Conservation (phyloP, 2,329 filamentous ascomycete species). For the Pseudogymnoascus sp. region DNA sequence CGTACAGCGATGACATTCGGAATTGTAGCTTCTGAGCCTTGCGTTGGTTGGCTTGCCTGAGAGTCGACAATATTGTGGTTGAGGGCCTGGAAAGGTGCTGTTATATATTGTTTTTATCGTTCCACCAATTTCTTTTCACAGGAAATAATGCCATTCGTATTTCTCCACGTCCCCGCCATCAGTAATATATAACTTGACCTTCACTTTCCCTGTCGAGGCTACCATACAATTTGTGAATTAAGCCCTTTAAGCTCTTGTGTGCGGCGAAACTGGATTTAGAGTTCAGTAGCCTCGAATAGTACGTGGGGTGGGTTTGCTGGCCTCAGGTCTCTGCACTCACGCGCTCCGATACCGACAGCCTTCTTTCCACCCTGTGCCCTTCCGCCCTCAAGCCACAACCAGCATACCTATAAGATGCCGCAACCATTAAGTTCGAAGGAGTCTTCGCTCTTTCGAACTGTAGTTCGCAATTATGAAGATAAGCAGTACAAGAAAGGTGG, state of each 20-base stretch:
- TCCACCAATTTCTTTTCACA: neutral
- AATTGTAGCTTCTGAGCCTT: slow-evolving; percentile 12
- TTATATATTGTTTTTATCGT: neutral
- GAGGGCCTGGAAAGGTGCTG: neutral
- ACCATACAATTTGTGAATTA: neutral
- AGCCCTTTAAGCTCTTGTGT: slow-evolving; percentile 1
- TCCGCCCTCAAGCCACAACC: neutral
- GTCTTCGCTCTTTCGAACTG: slow-evolving; percentile 84
- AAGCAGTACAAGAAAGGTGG: slow-evolving; percentile 92
- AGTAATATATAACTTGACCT: neutral
- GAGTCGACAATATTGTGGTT: neutral
- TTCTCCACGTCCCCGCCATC: neutral
- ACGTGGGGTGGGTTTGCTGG: slow-evolving; percentile 7
- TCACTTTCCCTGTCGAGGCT: neutral
- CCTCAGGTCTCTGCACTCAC: slow-evolving; percentile 9
- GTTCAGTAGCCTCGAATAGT: slow-evolving; percentile 4
- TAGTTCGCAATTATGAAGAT: slow-evolving; percentile 93
- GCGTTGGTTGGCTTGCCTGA: slow-evolving; percentile 9
- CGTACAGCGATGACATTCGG: slow-evolving; percentile 18
- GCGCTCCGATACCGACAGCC: slow-evolving; percentile 9
- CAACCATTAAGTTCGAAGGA: slow-evolving; percentile 79
- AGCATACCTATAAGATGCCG: slow-evolving; percentile 45
- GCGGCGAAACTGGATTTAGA: neutral
- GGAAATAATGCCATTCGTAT: neutral
- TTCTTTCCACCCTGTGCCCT: slow-evolving; percentile 4